A percentile compares a stretch with the other conserved stretches of the same genome.
Evolutionary conservation across 495 filamentous ascomycete genomes (phyloP).

Genomic region (Cryomyces antarcticus): DNA sequence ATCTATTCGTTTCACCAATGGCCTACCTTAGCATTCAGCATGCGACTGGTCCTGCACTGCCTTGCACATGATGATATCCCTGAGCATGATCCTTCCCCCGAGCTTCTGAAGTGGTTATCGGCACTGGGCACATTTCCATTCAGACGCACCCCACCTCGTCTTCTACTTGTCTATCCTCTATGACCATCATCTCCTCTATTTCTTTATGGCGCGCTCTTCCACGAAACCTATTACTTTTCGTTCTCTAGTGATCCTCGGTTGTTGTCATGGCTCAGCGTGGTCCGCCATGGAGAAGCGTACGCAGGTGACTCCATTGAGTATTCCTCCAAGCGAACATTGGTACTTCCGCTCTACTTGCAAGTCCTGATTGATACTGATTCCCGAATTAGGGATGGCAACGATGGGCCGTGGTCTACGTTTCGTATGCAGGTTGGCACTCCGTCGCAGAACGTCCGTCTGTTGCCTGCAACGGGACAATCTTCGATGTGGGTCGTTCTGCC

Average conservation of each 20-base stretch:
- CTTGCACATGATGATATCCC: no score
- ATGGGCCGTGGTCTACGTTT: slow-evolving; percentile 22
- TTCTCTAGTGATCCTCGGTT: neutral
- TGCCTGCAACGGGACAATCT: slow-evolving; percentile 14
- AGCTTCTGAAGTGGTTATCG: no score
- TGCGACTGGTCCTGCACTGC: no score
- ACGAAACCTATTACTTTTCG: neutral
- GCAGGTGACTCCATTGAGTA: neutral
- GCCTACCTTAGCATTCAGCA: no score
- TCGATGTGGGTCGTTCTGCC: slow-evolving; percentile 16
- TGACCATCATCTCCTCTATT: neutral
- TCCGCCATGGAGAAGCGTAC: neutral
- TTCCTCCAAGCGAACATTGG: neutral
- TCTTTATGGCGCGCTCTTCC: neutral
- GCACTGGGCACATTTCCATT: neutral
- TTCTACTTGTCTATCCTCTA: neutral
- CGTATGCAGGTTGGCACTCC: slow-evolving; percentile 19
- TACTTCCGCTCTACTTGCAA: neutral
- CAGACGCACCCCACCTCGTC: neutral
- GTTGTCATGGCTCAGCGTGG: neutral
- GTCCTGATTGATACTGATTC: neutral
- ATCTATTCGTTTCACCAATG: no score
- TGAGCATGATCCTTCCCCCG: no score
- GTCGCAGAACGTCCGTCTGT: slow-evolving; percentile 14
- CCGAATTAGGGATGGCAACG: slow-evolving; percentile 18